Evolutionary conservation across 2,329 filamentous ascomycete species (phyloP), one percentile per base, ranked within the genome.

Genomic region (Neocatenulostroma microsporum): DNA sequence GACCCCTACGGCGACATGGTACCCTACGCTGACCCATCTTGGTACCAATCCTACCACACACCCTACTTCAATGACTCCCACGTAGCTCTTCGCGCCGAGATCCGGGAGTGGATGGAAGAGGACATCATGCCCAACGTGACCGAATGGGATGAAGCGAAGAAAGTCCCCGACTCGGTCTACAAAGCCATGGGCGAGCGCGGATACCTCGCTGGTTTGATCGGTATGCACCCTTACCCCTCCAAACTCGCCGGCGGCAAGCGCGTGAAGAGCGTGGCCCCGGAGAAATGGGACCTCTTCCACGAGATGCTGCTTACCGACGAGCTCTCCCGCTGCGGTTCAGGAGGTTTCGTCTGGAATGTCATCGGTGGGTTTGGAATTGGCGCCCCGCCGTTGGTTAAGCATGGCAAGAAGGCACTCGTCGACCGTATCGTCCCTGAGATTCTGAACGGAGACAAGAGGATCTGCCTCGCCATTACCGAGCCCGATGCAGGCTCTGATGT

Each of bases 281-380:
- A 95, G 66, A 81, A 91, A 61, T 98, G 89, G 89, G 91, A 98
- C 67, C 76, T 94, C 29, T 98, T 96, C 79, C 91, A 98, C 66
- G 91, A 98, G 73, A 75, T 96, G 76, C 73, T 96, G 29, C 61
- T 98, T 41, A 96, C 89, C 1, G 91, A 98, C 52, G 91, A 98
- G 73, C 69, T 98, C 29, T 94, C 85, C 25, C 84, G 91, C 37
- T 72, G 79, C 34, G 91, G 82, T 38, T 93, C 84, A 31, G 91
- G 91, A 55, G 91, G 91, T 40, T 82, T 96, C 46, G 87, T 96
- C 15, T 96, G 91, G 91, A 94, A 94, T 63, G 69, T 96, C 54
- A 82, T 96, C 46, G 91, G 89, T 50, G 91, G 91, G n/a, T 95
- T 85, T 59, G 89, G 87, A 37, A 98, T 98, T 49, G 91, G 91